Base-by-base conservation (phyloP, 1,284 basidiomycete genomes). In the Lentinus polychrous region DNA sequence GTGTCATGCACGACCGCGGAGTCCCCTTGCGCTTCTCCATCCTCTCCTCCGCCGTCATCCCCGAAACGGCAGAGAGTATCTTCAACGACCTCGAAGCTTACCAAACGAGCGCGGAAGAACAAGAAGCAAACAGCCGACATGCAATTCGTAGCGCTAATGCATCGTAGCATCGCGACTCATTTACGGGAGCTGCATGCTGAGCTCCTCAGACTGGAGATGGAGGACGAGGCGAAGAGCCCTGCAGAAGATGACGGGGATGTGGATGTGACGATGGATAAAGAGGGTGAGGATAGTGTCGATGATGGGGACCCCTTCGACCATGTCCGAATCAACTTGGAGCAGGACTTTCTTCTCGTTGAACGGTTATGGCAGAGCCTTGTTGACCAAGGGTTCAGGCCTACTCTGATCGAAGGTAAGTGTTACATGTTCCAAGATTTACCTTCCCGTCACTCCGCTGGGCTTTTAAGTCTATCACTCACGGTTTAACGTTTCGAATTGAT, bases 131-230 rank as follows among this genome's bases (percentile, higher is more conserved):
- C 64, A 1, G 62, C 61, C 14, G 72, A 75, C 43, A 55, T 70
- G 15, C 64, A 65, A 51, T 72, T 72, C 60, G 57, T 66, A 42
- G 69, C 66, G 1, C 60, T 70, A 6, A 56, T 75, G 38, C 69
- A 71, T 50, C 61, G 68, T 46, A 74, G 68, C 46, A 64, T 74
- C 49, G 48, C 59, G 14, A 50, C 56, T 17, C 52, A 56, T 31
- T 55, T 63, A 22, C 40, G 55, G 3, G 18, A 8, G 17, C n/a
- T 36, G 24, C 17, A 20, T 31, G 18, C 35, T 12, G 48, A 34
- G 22, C 20, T 45, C 17, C 23, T 23, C 23, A 27, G 27, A 10
- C 10, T 27, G 27, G 27, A 27, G 27, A 27, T 27, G 27, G 27
- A 27, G 10, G 27, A 27, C 5, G 27, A 27, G 27, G 27, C 27